Percentiles rank a stretch among this genome's conserved stretches.
phyloP scores from a whole-genome alignment of 192 early-diverging fungal genomes.

The Diversispora eburnea region DNA sequence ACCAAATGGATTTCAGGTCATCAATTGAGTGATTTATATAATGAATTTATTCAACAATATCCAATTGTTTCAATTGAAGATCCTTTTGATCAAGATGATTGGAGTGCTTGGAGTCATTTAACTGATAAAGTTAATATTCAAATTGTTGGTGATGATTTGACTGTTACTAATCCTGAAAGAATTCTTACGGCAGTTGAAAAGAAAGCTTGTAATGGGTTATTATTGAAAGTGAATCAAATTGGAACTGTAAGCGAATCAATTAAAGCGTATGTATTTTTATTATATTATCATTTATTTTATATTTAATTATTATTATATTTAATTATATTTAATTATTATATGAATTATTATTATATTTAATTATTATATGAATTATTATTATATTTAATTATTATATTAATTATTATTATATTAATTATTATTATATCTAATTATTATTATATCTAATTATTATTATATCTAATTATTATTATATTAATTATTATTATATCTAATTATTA shows the following conservation, averaged over 20 bases:
- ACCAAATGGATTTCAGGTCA: constrained; percentile 69
- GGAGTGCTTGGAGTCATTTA: constrained; percentile 84
- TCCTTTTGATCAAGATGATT: constrained; percentile 99
- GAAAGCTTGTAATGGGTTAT: constrained; percentile 90
- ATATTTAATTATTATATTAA: not conserved
- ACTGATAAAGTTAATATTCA: constrained; percentile 65
- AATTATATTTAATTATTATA: too few relatives aligned
- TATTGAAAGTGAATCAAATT: constrained; percentile 99
- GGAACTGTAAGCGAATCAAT: constrained; percentile 96
- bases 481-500: constrained; percentile 5
- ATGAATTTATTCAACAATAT: constrained; percentile 75
- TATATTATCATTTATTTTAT: not conserved
- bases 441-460: not conserved
- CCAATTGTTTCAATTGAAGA: constrained; percentile 97
- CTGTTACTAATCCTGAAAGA: constrained; percentile 95
- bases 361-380: not conserved
- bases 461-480: not conserved
- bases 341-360: not conserved
- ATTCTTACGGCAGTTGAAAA: constrained; percentile 87
- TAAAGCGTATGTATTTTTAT: constrained; percentile 31
- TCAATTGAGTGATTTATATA: constrained; percentile 83
- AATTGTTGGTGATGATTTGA: constrained; percentile 96
- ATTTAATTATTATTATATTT: not conserved
- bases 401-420: too few relatives aligned
- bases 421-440: not conserved